Percentiles rank a stretch among this genome's conserved stretches.
Evolutionary conservation across 192 early-diverging fungal species (phyloP).

Genomic region (Phlyctochytrium arcticum): DNA sequence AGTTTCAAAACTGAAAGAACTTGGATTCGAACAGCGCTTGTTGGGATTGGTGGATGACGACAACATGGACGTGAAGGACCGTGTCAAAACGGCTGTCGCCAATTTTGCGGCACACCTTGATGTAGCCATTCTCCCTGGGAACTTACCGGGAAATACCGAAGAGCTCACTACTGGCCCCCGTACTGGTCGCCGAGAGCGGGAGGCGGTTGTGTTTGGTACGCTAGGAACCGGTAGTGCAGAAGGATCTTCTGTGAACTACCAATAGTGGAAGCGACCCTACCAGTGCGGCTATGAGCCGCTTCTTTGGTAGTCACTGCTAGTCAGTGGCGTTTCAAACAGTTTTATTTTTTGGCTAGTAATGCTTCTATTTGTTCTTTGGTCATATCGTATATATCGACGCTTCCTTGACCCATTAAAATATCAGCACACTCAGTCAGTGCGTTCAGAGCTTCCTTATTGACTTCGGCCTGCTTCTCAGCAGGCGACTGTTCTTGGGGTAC

Average conservation of each 20-base stretch:
- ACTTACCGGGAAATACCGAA: not conserved
- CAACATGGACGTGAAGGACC: constrained; percentile 66
- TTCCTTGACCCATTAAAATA: too few relatives aligned
- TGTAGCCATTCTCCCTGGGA: not conserved
- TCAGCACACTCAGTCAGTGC: too few relatives aligned
- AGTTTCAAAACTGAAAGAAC: constrained; percentile 38
- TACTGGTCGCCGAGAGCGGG: not conserved
- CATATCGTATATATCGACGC: too few relatives aligned
- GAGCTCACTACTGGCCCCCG: not conserved
- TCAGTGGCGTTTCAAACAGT: too few relatives aligned
- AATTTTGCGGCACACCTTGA: constrained; percentile 37
- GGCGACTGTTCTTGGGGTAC: too few relatives aligned
- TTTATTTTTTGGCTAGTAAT: too few relatives aligned
- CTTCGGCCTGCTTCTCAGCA: too few relatives aligned
- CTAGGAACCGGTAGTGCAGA: not conserved
- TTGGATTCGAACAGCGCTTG: constrained; percentile 60
- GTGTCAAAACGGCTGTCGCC: constrained; percentile 60
- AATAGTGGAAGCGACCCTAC: not conserved
- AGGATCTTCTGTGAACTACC: not conserved
- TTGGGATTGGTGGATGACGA: constrained; percentile 50
- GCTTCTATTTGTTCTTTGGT: too few relatives aligned
- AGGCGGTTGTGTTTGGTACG: not conserved
- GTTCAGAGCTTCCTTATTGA: too few relatives aligned
- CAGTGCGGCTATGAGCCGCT: too few relatives aligned
- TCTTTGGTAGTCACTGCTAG: too few relatives aligned